Base-by-base conservation (phyloP, 2,329 filamentous ascomycete species). In the Elsinoe ampelina region DNA sequence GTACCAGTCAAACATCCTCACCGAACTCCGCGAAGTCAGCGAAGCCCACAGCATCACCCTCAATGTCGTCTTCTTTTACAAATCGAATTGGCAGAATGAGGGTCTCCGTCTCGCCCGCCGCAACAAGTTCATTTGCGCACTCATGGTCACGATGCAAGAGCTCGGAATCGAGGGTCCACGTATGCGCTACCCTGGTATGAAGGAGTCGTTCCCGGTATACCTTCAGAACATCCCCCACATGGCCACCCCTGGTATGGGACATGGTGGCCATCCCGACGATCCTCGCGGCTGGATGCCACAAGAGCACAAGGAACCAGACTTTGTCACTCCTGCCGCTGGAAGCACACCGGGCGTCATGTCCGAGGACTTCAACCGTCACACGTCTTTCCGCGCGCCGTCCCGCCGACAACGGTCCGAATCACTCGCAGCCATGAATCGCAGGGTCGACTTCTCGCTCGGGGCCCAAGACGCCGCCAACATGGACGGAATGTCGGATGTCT, bases 41-140 rank as follows among this genome's bases (percentile, higher is more conserved):
- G 85, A 95, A 64, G 88, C 90, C 35, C 89, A 92, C 68, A 87
- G 86, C 5, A 85, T 95, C 66, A 90, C 84, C 3, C 80, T 96
- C 66, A 96, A 95, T 71, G 83, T 97, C 57, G 85, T 96, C 66
- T 95, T 95, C 76, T 96, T 96, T 77, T 95, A 96, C 80, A 96
- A 96, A 71, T 89, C 86, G 58, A 96, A 92, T 70, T 96, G 87
- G 81, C 92, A 97, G 69, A 96, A 96, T 68, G 92, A 97, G 68
- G 77, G 95, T 43, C 78, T 96, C 20, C 90, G 92, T 73, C 80
- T 97, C 2, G 88, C 87, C 63, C 83, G 92, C 15, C 87, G 93
- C 65, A 96, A 96, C 77, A 93, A 91, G 68, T 95, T 97, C 71
- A 90, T 95, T 62, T 90, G 87, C 61, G 89, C 93, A 60, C 76